A percentile compares a stretch with the other conserved stretches of the same genome.
These are phyloP conservation scores for Rhizopus delemar DNA, from an alignment of 371 early-diverging fungal species.

Conservation along the genomic window DNA sequence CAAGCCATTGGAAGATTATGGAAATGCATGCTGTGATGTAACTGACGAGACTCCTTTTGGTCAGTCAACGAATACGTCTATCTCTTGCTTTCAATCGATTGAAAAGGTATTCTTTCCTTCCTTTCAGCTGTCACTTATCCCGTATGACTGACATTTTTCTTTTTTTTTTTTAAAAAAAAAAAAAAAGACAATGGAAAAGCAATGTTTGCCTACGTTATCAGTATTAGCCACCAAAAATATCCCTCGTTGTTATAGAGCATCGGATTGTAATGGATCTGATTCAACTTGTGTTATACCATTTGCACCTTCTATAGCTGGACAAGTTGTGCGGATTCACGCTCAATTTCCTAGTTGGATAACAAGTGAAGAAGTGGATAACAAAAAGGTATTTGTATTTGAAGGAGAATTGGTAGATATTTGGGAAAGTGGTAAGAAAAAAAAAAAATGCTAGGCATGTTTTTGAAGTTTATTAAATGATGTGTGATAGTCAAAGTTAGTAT, in stretches of 20 bases:
- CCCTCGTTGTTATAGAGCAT: slow-evolving; percentile 37
- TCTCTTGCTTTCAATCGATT: slow-evolving; percentile 56
- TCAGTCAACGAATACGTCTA: slow-evolving; percentile 41
- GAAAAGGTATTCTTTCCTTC: background rate
- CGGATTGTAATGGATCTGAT: slow-evolving; percentile 32
- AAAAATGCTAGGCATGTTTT: background rate
- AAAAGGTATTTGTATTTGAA: slow-evolving; percentile 51
- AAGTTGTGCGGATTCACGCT: slow-evolving; percentile 58
- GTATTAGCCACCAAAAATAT: slow-evolving; percentile 33
- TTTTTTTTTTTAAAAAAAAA: background rate
- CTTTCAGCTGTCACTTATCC: too few relatives aligned
- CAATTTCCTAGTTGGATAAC: slow-evolving; percentile 42
- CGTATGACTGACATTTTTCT: background rate
- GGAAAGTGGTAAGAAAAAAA: slow-evolving; percentile 46
- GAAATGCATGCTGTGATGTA: slow-evolving; percentile 55
- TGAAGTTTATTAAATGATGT: background rate
- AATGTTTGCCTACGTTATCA: slow-evolving; percentile 41
- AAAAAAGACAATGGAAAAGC: slow-evolving; percentile 5
- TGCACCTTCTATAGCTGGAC: slow-evolving; percentile 53
- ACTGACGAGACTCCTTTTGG: slow-evolving; percentile 55
- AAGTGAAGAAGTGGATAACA: slow-evolving; percentile 17
- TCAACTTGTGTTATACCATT: slow-evolving; percentile 61
- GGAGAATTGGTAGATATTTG: slow-evolving; percentile 66
- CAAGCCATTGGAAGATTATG: slow-evolving; percentile 13
- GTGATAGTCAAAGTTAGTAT: slow-evolving; percentile 64